A percentile compares a stretch with the other conserved stretches of the same genome.
Conservation (phyloP, 345 rosid species). For the Mangifera indica region DNA sequence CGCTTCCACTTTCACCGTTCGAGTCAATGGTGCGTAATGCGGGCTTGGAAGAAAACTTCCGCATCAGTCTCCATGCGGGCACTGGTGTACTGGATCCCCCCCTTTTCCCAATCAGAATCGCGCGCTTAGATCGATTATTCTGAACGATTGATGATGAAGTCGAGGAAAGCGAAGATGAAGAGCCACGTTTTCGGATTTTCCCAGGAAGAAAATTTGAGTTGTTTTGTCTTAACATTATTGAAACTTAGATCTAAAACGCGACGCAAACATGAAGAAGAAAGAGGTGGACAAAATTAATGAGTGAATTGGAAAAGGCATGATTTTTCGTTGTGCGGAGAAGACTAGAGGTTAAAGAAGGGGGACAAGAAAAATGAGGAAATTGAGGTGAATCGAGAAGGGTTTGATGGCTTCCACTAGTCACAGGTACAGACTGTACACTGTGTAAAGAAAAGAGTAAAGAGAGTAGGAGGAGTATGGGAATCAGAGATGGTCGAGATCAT, state of each 20-base stretch:
- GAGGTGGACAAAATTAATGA: not conserved
- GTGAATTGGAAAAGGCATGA: not conserved
- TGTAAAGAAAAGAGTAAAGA: not conserved
- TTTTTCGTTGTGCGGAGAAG: not conserved
- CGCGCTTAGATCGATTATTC: slow-evolving; percentile 79
- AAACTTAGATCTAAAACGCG: slow-evolving; percentile 30
- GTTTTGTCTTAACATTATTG: slow-evolving; percentile 66
- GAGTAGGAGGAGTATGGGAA: not conserved
- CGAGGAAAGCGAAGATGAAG: slow-evolving; percentile 81
- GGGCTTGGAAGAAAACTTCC: slow-evolving; percentile 61
- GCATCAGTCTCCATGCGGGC: slow-evolving; percentile 82
- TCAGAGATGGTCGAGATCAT: not conserved
- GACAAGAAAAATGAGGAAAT: not conserved
- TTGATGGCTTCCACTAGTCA: slow-evolving; percentile 10
- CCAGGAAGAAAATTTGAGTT: slow-evolving; percentile 59
- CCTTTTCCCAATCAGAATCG: slow-evolving; percentile 74
- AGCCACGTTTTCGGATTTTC: slow-evolving; percentile 90
- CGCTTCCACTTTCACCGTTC: slow-evolving; percentile 38
- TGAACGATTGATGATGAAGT: slow-evolving; percentile 79
- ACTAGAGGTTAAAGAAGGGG: not conserved
- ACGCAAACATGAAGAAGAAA: not conserved
- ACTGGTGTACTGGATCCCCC: slow-evolving; percentile 89
- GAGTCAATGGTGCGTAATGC: slow-evolving; percentile 52
- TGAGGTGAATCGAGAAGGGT: not conserved
- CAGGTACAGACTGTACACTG: not conserved